phyloP scores from a whole-genome alignment of 1,139 yeast genomes.

The Sugiyamaella xylanicola region DNA sequence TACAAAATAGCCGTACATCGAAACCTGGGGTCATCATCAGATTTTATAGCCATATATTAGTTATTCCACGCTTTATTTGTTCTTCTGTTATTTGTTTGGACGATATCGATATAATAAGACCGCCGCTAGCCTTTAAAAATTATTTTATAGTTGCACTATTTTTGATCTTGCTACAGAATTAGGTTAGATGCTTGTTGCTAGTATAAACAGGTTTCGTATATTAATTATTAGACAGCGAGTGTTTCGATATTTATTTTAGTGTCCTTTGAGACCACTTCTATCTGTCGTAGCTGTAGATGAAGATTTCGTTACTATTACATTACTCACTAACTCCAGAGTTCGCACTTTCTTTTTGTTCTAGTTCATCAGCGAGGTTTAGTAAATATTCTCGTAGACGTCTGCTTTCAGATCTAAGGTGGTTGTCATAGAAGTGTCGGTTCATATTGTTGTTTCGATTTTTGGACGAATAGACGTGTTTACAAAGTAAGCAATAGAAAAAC shows the following conservation, averaged over 20 bases:
- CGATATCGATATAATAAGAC: too few species aligned
- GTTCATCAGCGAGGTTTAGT: constrained; percentile 16
- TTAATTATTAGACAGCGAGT: background rate
- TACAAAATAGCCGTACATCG: background rate
- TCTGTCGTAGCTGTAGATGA: background rate
- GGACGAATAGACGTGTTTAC: constrained; percentile 17
- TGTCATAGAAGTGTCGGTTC: constrained; percentile 18
- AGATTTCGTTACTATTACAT: background rate
- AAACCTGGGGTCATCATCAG: background rate
- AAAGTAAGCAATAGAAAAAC: constrained; percentile 17
- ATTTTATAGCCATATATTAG: too few species aligned
- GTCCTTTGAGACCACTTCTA: background rate
- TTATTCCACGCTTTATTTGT: too few species aligned
- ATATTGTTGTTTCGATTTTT: constrained; percentile 20
- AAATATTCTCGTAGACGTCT: constrained; percentile 10
- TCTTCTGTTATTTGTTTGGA: too few species aligned
- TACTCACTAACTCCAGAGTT: background rate
- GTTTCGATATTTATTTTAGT: background rate
- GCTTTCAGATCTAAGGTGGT: constrained; percentile 13
- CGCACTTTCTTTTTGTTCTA: constrained; percentile 4
- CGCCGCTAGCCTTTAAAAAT: too few species aligned
- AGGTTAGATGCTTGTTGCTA: background rate
- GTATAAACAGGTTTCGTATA: background rate
- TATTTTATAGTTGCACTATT: background rate
- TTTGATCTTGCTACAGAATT: too few species aligned